phyloP scores from a whole-genome alignment of 768 basidiomycete genomes.

The Rhodotorula taiwanensis region DNA sequence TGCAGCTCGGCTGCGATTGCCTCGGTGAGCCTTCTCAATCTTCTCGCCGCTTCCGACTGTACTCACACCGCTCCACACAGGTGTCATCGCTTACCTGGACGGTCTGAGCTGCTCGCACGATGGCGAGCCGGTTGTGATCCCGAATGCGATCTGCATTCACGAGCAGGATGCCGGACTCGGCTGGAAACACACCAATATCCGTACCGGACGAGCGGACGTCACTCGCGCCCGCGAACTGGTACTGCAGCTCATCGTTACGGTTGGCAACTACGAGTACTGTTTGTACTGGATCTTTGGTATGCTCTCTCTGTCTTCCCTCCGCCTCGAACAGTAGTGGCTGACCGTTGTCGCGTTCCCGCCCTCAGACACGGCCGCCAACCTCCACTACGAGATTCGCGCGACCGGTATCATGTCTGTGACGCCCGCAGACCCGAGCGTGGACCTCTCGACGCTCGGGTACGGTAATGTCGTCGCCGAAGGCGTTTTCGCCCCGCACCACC shows the following conservation, averaged over 20 bases:
- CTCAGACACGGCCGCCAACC: not conserved
- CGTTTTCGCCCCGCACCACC: constrained; percentile 17
- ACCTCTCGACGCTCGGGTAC: not conserved
- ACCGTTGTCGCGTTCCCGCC: not conserved
- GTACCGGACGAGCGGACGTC: constrained; percentile 39
- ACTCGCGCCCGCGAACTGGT: constrained; percentile 41
- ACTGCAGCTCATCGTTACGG: constrained; percentile 42
- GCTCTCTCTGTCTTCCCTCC: not conserved
- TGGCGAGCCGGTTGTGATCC: constrained; percentile 27
- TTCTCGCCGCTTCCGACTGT: too few species aligned
- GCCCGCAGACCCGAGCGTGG: not conserved
- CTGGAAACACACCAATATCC: constrained; percentile 44
- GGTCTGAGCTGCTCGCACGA: constrained; percentile 31
- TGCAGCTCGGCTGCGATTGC: constrained; percentile 41
- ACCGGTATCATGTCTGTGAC: constrained; percentile 17
- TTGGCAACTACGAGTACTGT: constrained; percentile 41
- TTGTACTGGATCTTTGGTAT: constrained; percentile 9
- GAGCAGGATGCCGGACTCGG: constrained; percentile 42
- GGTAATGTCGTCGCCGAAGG: constrained; percentile 6
- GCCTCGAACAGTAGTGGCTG: not conserved
- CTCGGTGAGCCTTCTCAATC: too few species aligned
- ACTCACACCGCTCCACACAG: too few species aligned
- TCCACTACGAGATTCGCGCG: constrained; percentile 13
- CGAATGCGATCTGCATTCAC: constrained; percentile 42
- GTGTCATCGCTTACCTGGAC: constrained; percentile 27